Evolutionary conservation across 2,329 filamentous ascomycete genomes (phyloP).

Genomic region (Sarocladium oryzae): DNA sequence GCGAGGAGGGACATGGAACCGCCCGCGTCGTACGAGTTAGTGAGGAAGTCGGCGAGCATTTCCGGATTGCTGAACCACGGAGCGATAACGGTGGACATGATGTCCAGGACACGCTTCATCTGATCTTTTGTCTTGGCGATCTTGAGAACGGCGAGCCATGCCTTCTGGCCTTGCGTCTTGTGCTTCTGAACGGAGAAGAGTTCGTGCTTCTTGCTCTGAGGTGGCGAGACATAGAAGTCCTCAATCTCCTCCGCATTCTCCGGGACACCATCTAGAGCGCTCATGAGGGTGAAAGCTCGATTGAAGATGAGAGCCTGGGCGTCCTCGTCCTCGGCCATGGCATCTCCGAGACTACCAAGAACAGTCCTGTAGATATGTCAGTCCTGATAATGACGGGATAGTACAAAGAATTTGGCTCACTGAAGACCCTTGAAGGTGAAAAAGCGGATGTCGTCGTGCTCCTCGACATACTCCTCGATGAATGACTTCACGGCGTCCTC

Average conservation of each 20-base stretch:
- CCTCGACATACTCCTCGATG: conserved; percentile 67
- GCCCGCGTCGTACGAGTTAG: conserved; percentile 83
- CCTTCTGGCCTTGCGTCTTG: conserved; percentile 75
- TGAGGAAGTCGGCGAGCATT: conserved; percentile 90
- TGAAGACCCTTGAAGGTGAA: conserved; percentile 71
- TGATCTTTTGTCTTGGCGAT: conserved; percentile 62
- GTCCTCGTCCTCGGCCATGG: not conserved
- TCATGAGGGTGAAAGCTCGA: conserved; percentile 55
- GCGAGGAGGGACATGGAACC: conserved; percentile 84
- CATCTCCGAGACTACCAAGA: conserved; percentile 18
- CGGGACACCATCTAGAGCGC: conserved; percentile 64
- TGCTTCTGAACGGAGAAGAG: conserved; percentile 62
- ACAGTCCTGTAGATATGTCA: conserved; percentile 19
- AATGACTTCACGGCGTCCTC: conserved; percentile 65
- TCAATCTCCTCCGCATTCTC: conserved; percentile 58
- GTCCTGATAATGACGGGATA: conserved; percentile 10
- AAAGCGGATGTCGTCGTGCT: conserved; percentile 79
- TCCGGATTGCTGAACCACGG: conserved; percentile 89
- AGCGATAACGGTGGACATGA: conserved; percentile 71
- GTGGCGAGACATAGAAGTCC: conserved; percentile 59
- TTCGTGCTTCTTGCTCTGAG: conserved; percentile 60
- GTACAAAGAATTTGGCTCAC: conserved; percentile 40
- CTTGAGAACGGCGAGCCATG: conserved; percentile 75
- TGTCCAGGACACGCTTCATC: conserved; percentile 69
- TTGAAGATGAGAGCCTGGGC: conserved; percentile 38